Evolutionary conservation across 139 green algal species (phyloP), one percentile per base, ranked within the genome.

Genomic region (Nannochloris sp.): DNA sequence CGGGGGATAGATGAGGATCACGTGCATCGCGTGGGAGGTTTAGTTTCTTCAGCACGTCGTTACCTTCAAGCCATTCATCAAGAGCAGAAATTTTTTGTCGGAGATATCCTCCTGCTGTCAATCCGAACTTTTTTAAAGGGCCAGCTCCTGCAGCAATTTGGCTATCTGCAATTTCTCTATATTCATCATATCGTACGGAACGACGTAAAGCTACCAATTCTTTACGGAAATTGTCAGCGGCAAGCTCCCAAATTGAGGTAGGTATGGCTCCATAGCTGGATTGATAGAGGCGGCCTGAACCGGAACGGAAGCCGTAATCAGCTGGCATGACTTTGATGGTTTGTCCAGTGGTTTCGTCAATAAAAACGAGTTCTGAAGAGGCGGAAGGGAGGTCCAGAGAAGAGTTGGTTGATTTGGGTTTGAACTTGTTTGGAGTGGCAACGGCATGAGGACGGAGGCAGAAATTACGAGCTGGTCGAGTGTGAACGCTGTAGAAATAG

Each of bases 241-340:
- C 82, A 77, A 95, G 74, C 48, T 74, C 65, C 35, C 77, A 77
- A 0, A 85, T 72, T 39, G 61, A 81, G 9, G 67, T 77, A 6
- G 88, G 88, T n/a, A 93, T 77, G 33, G 87, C 80, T 3, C 88
- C 89, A 38, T 90, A 89, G n/a, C 76, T 67, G 14, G 85, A 79
- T 47, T 92, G 74, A 61, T 96, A 95, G 44, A 96, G 68, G 8
- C 88, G 67, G 9, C 81, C 83, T 24, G 77, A 51, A n/a, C 88
- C 88, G 2, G 83, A 85, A 14, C 89, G 74, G 76, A 96, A 96
- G 48, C 89, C 89, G 45, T 93, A 95, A 60, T 95, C 87, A 39
- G 81, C 85, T 53, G 83, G 85, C 78, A 93, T 85, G 4, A 88
- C 78, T 70, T 19, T 25, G 25, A 65, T 65, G 14, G 14, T 19